Conservation (phyloP, 1,139 yeast genomes). For the Lodderomyces pseudojiufengensis region DNA sequence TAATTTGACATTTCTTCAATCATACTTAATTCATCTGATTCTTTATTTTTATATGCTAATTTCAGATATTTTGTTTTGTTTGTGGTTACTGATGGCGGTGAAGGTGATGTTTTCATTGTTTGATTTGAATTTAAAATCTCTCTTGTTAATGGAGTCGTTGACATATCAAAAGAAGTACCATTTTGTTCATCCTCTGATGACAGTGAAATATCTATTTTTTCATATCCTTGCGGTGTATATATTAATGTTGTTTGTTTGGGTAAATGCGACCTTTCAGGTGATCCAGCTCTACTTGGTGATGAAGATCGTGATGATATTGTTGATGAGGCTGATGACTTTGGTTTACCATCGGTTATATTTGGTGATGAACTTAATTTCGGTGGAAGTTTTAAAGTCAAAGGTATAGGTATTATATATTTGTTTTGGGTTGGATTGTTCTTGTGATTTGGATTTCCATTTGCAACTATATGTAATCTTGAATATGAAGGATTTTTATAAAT, state of each 20-base stretch:
- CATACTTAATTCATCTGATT: constrained; percentile 38
- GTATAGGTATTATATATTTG: constrained; percentile 42
- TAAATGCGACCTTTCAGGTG: constrained; percentile 2
- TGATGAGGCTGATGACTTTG: constrained; percentile 13
- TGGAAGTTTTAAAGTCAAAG: constrained; percentile 41
- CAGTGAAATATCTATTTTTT: constrained; percentile 30
- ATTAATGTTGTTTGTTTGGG: constrained; percentile 24
- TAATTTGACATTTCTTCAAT: constrained; percentile 39
- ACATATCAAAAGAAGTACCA: background rate
- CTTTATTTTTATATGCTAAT: constrained; percentile 15
- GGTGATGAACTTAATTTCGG: constrained; percentile 32
- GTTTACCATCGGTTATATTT: background rate
- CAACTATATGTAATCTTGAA: constrained; percentile 32
- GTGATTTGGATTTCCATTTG: background rate
- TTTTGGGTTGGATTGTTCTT: constrained; percentile 20
- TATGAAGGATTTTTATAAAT: constrained; percentile 38
- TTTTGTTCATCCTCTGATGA: constrained; percentile 20
- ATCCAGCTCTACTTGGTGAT: constrained; percentile 5
- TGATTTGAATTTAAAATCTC: constrained; percentile 5
- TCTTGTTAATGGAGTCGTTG: background rate
- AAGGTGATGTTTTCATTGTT: constrained; percentile 19
- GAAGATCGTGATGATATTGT: constrained; percentile 4
- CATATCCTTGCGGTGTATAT: constrained; percentile 37
- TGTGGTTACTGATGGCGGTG: constrained; percentile 22
- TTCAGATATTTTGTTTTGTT: constrained; percentile 22